Percentiles rank a stretch among this genome's conserved stretches.
phyloP scores from a whole-genome alignment of 2,329 filamentous ascomycete species.

The Botrytis sinoallii region DNA sequence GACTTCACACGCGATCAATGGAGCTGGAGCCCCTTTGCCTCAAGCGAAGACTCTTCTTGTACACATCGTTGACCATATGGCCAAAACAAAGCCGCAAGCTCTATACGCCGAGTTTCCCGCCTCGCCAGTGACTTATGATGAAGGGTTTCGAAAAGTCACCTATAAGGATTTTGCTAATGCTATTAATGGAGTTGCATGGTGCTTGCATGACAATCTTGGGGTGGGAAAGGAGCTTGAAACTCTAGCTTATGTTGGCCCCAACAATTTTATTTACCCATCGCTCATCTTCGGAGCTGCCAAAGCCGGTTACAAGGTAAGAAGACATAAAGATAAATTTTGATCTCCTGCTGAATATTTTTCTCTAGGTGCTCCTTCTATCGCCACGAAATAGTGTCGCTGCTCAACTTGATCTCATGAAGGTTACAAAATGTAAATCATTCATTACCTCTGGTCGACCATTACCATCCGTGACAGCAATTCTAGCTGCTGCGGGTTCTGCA shows the following conservation, averaged over 20 bases:
- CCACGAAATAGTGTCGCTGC: conserved; percentile 12
- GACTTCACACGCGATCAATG: background rate
- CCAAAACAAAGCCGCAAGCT: background rate
- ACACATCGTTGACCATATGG: background rate
- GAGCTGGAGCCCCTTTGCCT: background rate
- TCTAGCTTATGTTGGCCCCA: background rate
- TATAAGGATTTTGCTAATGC: background rate
- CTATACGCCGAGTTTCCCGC: background rate
- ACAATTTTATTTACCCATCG: background rate
- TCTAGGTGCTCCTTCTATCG: conserved; percentile 2
- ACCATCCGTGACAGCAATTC: background rate
- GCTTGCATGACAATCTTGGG: background rate
- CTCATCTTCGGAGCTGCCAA: conserved; percentile 5
- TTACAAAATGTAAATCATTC: conserved; percentile 3
- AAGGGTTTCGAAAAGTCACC: background rate
- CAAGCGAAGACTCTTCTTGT: background rate
- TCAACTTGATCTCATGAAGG: conserved; percentile 2
- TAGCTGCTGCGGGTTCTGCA: background rate
- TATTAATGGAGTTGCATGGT: background rate
- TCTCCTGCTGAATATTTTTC: background rate
- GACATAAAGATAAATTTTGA: background rate
- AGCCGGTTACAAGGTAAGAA: background rate
- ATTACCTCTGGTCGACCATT: background rate
- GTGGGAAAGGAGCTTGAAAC: background rate
- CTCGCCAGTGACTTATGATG: background rate